Percentiles rank a stretch among this genome's conserved stretches.
phyloP scores from a whole-genome alignment of 352 stramenopile species.

The Pythium guiyangense region DNA sequence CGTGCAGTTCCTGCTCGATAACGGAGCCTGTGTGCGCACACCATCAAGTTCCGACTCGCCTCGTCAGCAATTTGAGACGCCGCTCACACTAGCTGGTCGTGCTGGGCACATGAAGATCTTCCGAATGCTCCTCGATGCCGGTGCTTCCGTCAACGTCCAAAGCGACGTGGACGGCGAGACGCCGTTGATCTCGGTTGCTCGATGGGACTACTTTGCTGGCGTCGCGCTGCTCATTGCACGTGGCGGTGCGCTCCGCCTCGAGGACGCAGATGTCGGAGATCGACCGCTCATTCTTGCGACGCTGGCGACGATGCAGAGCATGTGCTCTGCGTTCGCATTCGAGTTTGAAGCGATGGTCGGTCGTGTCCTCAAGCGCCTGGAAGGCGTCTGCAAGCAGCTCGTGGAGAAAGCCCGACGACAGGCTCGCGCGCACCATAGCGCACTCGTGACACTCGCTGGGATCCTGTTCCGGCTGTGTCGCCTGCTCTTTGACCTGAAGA shows the following conservation, averaged over 20 bases:
- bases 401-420: background rate
- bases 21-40: too few species aligned
- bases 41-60: too few species aligned
- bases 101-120: background rate
- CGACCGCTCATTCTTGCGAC: background rate
- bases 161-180: constrained; percentile 2
- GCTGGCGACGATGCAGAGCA: background rate
- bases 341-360: background rate
- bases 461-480: constrained; percentile 3
- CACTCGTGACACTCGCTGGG: background rate
- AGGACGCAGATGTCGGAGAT: background rate
- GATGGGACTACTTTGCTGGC: background rate
- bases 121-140: background rate
- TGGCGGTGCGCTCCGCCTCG: background rate
- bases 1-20: too few species aligned
- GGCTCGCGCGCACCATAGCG: background rate
- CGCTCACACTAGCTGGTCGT: background rate
- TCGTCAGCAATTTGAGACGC: background rate
- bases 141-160: background rate
- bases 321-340: background rate
- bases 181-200: background rate
- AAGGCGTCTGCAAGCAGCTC: background rate
- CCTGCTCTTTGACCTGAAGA: too few species aligned
- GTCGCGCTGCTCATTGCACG: background rate
- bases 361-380: background rate